Evolutionary conservation across 176 grass and related monocot genomes (phyloP), one percentile per base, ranked within the genome.

Genomic region (Zoysia pacifica): DNA sequence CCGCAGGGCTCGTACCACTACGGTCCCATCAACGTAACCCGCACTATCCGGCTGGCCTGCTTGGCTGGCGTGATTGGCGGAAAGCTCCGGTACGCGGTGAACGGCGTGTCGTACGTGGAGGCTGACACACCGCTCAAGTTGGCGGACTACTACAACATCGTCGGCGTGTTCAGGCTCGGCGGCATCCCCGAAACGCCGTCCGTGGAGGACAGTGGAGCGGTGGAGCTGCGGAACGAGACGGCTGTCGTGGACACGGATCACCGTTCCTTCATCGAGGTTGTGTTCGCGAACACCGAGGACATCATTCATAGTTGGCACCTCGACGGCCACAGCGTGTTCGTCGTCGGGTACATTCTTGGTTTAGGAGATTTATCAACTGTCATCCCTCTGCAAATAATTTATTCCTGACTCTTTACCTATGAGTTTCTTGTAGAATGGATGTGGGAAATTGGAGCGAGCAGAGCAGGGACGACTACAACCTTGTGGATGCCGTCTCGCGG

Each of bases 1-100:
- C 95, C 95, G 18, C 95, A 97, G 67, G 95, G 95, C 8, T 94
- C 91, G 3, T 97, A 97, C 81, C 95, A 89, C 87, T 97, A 94
- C 61, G 95, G 95, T 8, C 83, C 83, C 12, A 94, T 97, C 70
- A 90, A 90, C 62, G 87, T 97, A 76, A 94, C 77, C 14, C 87
- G 95, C 13, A 91, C 90, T 69, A 84, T 97, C 77, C 78, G 86
- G 49, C 78, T 97, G 16, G 85, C 87, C 42, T 93, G 63, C 90
- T 87, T 90, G n/a, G 84, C 87, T 20, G 82, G 73, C 45, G 42
- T 2, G 42, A 74, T 87, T n/a, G 73, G 47, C 50, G 87, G 90
- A 62, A 93, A 87, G 86, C 85, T 43, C 69, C 78, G 87, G 15
- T 90, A 92, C 36, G 91, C 87, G 3, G 94, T 97, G 69, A 97